phyloP scores from a whole-genome alignment of 768 basidiomycete species.

The Bullera alba region DNA sequence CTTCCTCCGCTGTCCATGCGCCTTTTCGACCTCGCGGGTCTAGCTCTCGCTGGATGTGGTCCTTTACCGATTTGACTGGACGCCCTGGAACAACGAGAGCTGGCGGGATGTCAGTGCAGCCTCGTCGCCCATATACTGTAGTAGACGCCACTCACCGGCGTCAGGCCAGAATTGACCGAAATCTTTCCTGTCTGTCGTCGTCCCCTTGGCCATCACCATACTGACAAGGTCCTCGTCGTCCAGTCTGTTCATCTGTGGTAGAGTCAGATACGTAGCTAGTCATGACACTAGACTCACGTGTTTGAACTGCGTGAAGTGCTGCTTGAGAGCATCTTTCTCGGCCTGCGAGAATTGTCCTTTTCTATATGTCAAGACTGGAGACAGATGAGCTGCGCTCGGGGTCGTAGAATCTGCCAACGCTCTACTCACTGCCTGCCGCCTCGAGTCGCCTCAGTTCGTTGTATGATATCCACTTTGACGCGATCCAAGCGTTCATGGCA shows the following conservation, averaged over 20 bases:
- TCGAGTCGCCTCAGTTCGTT: conserved; percentile 17
- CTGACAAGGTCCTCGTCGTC: conserved; percentile 18
- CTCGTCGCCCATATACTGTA: not conserved
- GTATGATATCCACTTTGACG: conserved; percentile 14
- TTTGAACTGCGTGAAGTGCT: conserved; percentile 10
- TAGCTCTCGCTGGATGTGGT: conserved; percentile 20
- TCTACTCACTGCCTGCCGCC: conserved; percentile 21
- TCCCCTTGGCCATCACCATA: conserved; percentile 17
- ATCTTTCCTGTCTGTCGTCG: conserved; percentile 1
- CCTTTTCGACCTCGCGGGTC: conserved; percentile 31
- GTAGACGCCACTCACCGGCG: conserved; percentile 20
- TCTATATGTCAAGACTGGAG: conserved; percentile 23
- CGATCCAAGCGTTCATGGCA: conserved; percentile 15
- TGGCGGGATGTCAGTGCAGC: conserved; percentile 7
- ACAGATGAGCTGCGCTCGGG: not conserved
- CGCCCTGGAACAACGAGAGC: conserved; percentile 20
- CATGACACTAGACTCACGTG: conserved; percentile 7
- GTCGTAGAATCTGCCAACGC: not conserved
- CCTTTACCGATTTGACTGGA: conserved; percentile 28
- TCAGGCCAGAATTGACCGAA: conserved; percentile 29
- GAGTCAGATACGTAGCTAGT: too few species aligned
- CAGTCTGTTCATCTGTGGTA: conserved; percentile 16
- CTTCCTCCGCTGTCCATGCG: conserved; percentile 23
- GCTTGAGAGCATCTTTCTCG: conserved; percentile 15
- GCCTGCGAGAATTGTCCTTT: conserved; percentile 17